These are phyloP conservation scores for Pharnaceum exiguum DNA, from an alignment of 148 eudicot species.

Conservation along the genomic window DNA sequence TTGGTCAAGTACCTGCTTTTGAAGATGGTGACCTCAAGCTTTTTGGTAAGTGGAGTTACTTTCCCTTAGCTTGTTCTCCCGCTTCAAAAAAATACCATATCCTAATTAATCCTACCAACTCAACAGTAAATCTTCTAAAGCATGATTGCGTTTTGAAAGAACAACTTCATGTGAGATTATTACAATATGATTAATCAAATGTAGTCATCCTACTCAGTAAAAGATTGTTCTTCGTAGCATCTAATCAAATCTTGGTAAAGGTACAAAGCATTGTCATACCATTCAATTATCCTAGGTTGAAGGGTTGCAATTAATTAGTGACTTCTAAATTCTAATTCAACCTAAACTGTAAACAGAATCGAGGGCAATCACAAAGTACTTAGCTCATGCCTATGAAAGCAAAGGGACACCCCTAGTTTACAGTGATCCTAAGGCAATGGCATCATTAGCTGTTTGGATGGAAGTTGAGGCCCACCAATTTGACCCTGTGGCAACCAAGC, in stretches of 20 bases:
- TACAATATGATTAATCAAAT: no score
- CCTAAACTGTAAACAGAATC: slow-evolving; percentile 16
- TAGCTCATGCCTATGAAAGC: slow-evolving; percentile 20
- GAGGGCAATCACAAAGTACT: slow-evolving; percentile 35
- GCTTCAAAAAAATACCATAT: neutral
- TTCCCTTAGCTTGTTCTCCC: no score
- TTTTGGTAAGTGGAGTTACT: slow-evolving; percentile 34
- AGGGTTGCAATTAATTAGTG: no score
- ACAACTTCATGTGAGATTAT: no score
- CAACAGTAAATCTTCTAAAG: neutral
- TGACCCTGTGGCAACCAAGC: slow-evolving; percentile 18
- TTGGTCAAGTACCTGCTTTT: slow-evolving; percentile 41
- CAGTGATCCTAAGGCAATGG: slow-evolving; percentile 22
- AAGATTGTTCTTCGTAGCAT: neutral
- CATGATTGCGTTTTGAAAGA: neutral
- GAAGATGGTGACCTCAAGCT: slow-evolving; percentile 39
- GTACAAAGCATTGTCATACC: no score
- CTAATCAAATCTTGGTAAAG: no score
- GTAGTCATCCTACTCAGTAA: no score
- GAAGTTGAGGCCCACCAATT: slow-evolving; percentile 37
- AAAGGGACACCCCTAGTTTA: slow-evolving; percentile 21
- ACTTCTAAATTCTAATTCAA: no score
- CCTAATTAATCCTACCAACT: neutral
- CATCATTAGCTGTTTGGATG: slow-evolving; percentile 25
- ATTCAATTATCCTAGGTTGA: no score